A percentile compares a stretch with the other conserved stretches of the same genome.
Evolutionary conservation across 2,329 filamentous ascomycete species (phyloP).

Genomic region (Trichoderma atrobrunneum): DNA sequence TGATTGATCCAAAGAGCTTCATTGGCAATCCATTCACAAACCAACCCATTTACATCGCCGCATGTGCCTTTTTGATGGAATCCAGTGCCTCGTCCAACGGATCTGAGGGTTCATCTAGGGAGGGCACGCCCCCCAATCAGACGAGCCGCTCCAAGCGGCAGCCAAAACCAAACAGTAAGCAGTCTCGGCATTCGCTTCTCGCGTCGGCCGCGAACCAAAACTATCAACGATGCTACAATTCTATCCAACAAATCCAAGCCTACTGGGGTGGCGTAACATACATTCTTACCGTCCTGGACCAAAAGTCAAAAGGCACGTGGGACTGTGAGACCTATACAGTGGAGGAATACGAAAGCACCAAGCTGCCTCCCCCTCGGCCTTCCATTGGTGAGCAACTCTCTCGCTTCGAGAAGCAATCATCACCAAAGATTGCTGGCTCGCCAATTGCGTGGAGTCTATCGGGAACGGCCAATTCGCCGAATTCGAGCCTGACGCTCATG

Average conservation of each 20-base stretch:
- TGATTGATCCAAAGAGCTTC: slow-evolving; percentile 82
- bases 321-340: slow-evolving; percentile 66
- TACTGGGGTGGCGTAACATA: slow-evolving; percentile 89
- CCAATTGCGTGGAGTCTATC: slow-evolving; percentile 83
- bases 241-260: slow-evolving; percentile 72
- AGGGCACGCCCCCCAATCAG: slow-evolving; percentile 46
- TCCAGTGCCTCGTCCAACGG: slow-evolving; percentile 64
- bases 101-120: slow-evolving; percentile 57
- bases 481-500: slow-evolving; percentile 76
- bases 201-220: slow-evolving; percentile 82
- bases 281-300: slow-evolving; percentile 80
- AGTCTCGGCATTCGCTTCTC: slow-evolving; percentile 68
- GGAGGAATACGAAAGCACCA: slow-evolving; percentile 75
- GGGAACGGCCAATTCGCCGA: slow-evolving; percentile 81
- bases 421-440: slow-evolving; percentile 45
- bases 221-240: slow-evolving; percentile 83
- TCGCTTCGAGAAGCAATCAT: slow-evolving; percentile 44
- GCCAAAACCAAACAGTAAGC: slow-evolving; percentile 29
- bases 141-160: slow-evolving; percentile 18
- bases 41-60: slow-evolving; percentile 88
- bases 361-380: slow-evolving; percentile 44
- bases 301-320: slow-evolving; percentile 82
- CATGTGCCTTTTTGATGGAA: slow-evolving; percentile 84
- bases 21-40: slow-evolving; percentile 86
- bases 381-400: slow-evolving; percentile 41